Conservation (phyloP, 192 early-diverging fungal species). For the Linnemannia schmuckeri region DNA sequence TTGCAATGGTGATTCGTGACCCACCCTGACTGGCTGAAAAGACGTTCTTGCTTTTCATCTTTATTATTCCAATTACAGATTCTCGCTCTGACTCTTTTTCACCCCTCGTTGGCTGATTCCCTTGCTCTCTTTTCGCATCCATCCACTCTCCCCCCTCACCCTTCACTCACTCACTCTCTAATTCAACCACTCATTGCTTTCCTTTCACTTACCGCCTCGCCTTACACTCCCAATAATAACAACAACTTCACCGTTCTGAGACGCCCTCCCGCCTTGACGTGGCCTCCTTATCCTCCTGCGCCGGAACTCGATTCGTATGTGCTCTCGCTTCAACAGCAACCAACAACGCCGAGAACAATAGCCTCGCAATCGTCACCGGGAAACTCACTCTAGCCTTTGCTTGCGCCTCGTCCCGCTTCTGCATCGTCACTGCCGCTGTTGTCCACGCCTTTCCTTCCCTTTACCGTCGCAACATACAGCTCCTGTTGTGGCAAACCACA, state of each 20-base stretch:
- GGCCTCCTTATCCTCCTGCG: neutral
- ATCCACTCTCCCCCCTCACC: neutral
- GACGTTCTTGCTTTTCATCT: neutral
- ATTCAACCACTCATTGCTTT: too few relatives aligned
- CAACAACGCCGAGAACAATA: neutral
- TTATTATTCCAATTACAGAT: neutral
- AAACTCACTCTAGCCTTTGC: neutral
- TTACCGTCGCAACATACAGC: neutral
- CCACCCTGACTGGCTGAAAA: neutral
- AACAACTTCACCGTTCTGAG: neutral
- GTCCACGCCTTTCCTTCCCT: neutral
- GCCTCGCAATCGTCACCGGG: neutral
- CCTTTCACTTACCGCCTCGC: neutral
- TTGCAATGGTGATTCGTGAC: conserved; percentile 4
- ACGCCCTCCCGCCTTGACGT: neutral
- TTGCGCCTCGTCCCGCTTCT: neutral
- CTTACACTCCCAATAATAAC: neutral
- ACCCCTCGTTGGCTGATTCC: neutral
- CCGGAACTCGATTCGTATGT: conserved; percentile 1
- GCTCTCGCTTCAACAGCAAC: neutral
- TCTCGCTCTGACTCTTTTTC: conserved; percentile 2
- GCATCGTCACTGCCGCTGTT: neutral
- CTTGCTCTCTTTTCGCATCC: too few relatives aligned
- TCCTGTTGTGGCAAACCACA: neutral
- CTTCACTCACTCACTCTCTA: neutral